These are phyloP conservation scores for Phialemoniopsis sp. DNA, from an alignment of 2,329 filamentous ascomycete genomes.

Conservation along the genomic window DNA sequence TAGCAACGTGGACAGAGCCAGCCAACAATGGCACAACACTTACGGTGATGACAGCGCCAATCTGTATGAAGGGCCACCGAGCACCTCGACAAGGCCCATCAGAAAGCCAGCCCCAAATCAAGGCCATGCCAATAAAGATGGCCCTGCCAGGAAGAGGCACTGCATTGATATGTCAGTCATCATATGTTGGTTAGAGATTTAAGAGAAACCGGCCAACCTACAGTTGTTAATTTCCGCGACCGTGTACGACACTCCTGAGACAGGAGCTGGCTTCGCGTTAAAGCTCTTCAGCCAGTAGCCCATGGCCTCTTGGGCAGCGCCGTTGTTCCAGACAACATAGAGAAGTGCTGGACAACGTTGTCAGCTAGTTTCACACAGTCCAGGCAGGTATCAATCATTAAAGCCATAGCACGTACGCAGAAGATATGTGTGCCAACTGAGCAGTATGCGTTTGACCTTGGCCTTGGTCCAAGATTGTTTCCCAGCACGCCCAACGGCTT, in stretches of 20 bases:
- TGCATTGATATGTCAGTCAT: constrained; percentile 1
- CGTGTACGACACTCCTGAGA: constrained; percentile 25
- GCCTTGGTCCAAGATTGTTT: constrained; percentile 27
- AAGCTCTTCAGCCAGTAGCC: constrained; percentile 37
- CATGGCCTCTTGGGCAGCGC: constrained; percentile 25
- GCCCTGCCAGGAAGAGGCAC: constrained; percentile 23
- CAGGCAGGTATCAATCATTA: no score
- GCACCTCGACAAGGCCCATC: constrained; percentile 24
- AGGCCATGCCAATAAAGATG: constrained; percentile 26
- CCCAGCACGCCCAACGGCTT: constrained; percentile 27
- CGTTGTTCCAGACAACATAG: constrained; percentile 34
- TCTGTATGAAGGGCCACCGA: constrained; percentile 32
- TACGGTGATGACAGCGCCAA: constrained; percentile 27
- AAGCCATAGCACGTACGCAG: constrained; percentile 18
- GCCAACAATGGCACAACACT: constrained; percentile 4
- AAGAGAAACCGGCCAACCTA: constrained; percentile 11
- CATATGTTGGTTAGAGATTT: neutral
- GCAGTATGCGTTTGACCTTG: constrained; percentile 24
- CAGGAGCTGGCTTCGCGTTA: constrained; percentile 23
- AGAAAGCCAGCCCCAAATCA: constrained; percentile 30
- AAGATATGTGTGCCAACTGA: constrained; percentile 33
- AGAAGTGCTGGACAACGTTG: constrained; percentile 15
- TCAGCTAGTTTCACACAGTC: no score
- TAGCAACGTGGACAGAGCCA: neutral
- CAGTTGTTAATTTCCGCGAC: constrained; percentile 27